Evolutionary conservation across 2,329 filamentous ascomycete species (phyloP), one percentile per base, ranked within the genome.

Genomic region (Penicillium carneum): DNA sequence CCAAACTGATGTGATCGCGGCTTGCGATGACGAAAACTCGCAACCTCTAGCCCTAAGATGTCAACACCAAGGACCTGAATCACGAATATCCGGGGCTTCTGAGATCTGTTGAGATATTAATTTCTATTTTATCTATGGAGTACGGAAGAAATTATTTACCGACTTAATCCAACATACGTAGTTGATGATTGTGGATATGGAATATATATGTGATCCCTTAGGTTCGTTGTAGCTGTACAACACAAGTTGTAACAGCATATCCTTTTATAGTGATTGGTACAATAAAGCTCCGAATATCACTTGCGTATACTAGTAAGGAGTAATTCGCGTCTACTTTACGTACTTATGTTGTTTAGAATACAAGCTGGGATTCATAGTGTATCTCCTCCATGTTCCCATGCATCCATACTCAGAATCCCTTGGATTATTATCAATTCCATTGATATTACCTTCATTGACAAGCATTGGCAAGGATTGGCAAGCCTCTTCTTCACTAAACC

Each of bases 1-100:
- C 48, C 14, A 34, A 62, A 47, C 49, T 70, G 68, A 69, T 70
- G 68, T 70, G 68, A 70, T 70, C 57, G 26, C 49, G 59, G 43
- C 41, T 20, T 57, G 33, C 14, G 59, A 70, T 70, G 68, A 70
- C 68, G 68, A 68, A 68, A 64, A 66, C 53, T 39, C 48, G 47
- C 11, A 39, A 46, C 52, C 26, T 2, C n/a, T 7, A 33, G 10
- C 43, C 46, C 46, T 14, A 49, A n/a, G 52, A 55, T 29, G 49
- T 59, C 59, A 58, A 54, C 41, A 39, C 18, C 42, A 2, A 31
- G 1, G 23, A n/a, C 23, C 31, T n/a, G 18, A 33, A 56, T 54
- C 34, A 48, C 49, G 47, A 59, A 63, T 46, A 33, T 26, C 34
- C 16, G 33, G 11, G 14, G 14, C 12, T 38, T 14, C 14, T 16